A percentile compares a stretch with the other conserved stretches of the same genome.
Evolutionary conservation across 1,284 basidiomycete genomes (phyloP).

Genomic region (Wallemia mellicola): DNA sequence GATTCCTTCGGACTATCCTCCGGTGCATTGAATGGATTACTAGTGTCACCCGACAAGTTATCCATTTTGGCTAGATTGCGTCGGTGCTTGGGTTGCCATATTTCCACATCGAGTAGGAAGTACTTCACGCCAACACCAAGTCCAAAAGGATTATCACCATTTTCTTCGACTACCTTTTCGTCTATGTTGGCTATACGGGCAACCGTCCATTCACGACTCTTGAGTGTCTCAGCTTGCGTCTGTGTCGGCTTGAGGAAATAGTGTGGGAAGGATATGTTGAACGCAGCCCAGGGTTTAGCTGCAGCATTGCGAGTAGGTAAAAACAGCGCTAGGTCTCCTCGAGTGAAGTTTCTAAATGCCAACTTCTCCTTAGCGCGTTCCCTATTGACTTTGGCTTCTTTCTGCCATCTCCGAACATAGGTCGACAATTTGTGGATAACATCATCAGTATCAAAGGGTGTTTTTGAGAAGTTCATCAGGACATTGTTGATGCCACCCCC

Average conservation of each 20-base stretch:
- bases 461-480: not conserved
- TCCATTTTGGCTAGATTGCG: not conserved
- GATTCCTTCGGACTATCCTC: no score
- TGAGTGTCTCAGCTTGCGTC: constrained; percentile 51
- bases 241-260: constrained; percentile 75
- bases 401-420: constrained; percentile 81
- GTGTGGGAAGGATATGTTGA: constrained; percentile 86
- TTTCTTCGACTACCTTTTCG: constrained; percentile 45
- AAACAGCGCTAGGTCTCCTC: constrained; percentile 80
- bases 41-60: no score
- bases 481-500: not conserved
- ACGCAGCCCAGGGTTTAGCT: constrained; percentile 84
- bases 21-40: not conserved
- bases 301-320: constrained; percentile 77
- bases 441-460: not conserved
- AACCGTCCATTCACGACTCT: constrained; percentile 72
- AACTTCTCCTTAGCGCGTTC: constrained; percentile 79
- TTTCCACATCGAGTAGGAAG: constrained; percentile 74
- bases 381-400: constrained; percentile 74
- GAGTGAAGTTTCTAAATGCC: constrained; percentile 67
- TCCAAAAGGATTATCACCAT: constrained; percentile 17
- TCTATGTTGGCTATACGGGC: constrained; percentile 66
- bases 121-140: constrained; percentile 72
- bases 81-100: constrained; percentile 23
- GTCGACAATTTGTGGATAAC: constrained; percentile 33